Conservation (phyloP, 2,329 filamentous ascomycete genomes). For the Botrytis byssoidea region DNA sequence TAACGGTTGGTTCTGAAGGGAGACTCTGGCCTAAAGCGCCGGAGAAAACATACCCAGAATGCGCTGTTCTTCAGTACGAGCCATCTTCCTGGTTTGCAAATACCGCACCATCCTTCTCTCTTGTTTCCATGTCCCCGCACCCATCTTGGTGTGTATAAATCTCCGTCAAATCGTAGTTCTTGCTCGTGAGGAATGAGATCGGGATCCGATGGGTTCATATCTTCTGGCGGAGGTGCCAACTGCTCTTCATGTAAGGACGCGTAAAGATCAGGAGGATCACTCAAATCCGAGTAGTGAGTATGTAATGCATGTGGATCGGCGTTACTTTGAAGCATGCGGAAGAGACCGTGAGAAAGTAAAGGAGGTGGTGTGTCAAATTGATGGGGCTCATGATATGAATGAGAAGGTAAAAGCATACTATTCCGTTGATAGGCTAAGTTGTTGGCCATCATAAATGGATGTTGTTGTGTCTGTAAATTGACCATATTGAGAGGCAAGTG, state of each 20-base stretch:
- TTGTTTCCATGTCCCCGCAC: conserved; percentile 84
- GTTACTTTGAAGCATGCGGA: conserved; percentile 73
- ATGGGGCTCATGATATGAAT: conserved; percentile 49
- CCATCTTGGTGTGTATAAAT: conserved; percentile 81
- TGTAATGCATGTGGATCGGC: conserved; percentile 66
- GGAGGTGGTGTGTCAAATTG: conserved; percentile 59
- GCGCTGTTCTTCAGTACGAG: conserved; percentile 86
- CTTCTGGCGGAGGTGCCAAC: conserved; percentile 70
- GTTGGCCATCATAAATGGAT: conserved; percentile 55
- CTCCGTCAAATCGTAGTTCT: conserved; percentile 73
- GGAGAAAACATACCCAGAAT: conserved; percentile 55
- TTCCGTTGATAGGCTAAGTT: conserved; percentile 53
- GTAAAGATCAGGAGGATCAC: conserved; percentile 75
- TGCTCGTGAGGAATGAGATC: conserved; percentile 77
- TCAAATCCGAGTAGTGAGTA: conserved; percentile 69
- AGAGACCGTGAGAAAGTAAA: conserved; percentile 68
- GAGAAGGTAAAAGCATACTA: conserved; percentile 57
- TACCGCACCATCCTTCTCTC: conserved; percentile 85
- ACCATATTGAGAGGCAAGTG: conserved; percentile 49
- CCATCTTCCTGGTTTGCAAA: conserved; percentile 84
- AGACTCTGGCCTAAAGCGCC: not conserved
- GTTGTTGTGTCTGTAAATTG: conserved; percentile 57
- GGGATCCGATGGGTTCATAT: conserved; percentile 77
- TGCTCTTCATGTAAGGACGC: conserved; percentile 73
- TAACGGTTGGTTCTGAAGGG: not conserved